Base-by-base conservation (phyloP, 2,329 filamentous ascomycete species). In the Epichloe elymi region DNA sequence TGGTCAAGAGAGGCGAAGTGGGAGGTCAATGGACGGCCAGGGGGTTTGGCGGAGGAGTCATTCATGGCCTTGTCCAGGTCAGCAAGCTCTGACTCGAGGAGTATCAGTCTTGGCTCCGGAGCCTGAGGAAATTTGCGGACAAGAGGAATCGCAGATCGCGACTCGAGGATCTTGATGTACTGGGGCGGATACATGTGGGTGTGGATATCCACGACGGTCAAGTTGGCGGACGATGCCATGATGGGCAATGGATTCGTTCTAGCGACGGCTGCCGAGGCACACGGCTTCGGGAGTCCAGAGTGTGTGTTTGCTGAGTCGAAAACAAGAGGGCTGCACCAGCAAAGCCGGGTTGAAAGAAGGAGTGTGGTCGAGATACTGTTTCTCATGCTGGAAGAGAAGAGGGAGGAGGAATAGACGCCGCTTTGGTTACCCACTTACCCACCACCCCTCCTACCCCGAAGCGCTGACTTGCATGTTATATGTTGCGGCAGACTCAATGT, bases 1-100 rank as follows among this genome's bases (percentile, higher is more conserved):
- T 87, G 76, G 15, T 74, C 70, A 52, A 95, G 82, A 43, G 88
- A 86, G 55, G 83, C 87, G 73, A 91, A 96, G 60, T 90, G 86
- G 1, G 80, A 74, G 20, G 88, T 91, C 42, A 96, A 80, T 3
- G 90, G 89, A 3, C 90, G 82, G 38, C 89, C 90, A 3, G 86
- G 83, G 8, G 80, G 76, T 43, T 75, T 79, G 19, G 72, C 70
- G 2, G 74, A 65, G 23, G 75, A 67, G 62, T 82, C 74, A 57
- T 78, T 71, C 48, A 73, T 68, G 2, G 80, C 70, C 48, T 69
- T 68, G n/a, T 74, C 66, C 19, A 76, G 63, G 3, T 69, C 66
- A 45, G 70, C 67, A 46, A 69, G 66, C 59, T 76, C 74, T 20
- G 72, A 65, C 26, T 68, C 76, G 5, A 86, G 72, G 51, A 86